Percentiles rank a stretch among this genome's conserved stretches.
phyloP scores from a whole-genome alignment of 2,329 filamentous ascomycete genomes.

The Sordariomycetes sp. region DNA sequence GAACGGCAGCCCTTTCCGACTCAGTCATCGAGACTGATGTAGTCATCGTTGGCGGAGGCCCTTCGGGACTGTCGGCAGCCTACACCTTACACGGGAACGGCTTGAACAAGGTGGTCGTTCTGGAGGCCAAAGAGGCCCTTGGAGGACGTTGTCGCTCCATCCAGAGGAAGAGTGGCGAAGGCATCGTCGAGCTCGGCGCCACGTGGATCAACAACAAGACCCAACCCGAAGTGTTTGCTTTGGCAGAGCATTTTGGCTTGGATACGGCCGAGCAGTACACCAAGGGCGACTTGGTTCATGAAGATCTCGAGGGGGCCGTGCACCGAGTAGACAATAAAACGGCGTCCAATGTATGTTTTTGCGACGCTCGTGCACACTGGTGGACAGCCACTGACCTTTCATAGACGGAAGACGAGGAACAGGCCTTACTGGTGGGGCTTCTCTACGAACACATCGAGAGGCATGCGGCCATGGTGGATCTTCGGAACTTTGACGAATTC shows the following conservation, averaged over 20 bases:
- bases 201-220: conserved; percentile 10
- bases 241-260: conserved; percentile 6
- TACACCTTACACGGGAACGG: conserved; percentile 4
- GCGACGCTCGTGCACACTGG: too few relatives aligned
- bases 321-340: background rate
- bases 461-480: background rate
- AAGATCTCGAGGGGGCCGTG: conserved; percentile 4
- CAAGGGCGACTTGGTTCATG: conserved; percentile 4
- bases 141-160: conserved; percentile 6
- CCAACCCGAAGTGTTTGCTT: conserved; percentile 4
- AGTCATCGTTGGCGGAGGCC: conserved; percentile 8
- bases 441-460: background rate
- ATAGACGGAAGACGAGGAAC: too few relatives aligned
- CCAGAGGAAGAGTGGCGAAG: conserved; percentile 2
- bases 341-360: too few relatives aligned
- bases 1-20: too few relatives aligned
- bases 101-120: conserved; percentile 3
- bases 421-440: background rate
- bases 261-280: conserved; percentile 7
- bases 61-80: conserved; percentile 6
- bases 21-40: conserved; percentile 5
- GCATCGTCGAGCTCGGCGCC: conserved; percentile 6
- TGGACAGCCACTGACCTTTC: too few relatives aligned
- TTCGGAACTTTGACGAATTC: background rate
- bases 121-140: conserved; percentile 3